Evolutionary conservation across 306 rosid species (phyloP), one percentile per base, ranked within the genome.

Genomic region (Fagus crenata): DNA sequence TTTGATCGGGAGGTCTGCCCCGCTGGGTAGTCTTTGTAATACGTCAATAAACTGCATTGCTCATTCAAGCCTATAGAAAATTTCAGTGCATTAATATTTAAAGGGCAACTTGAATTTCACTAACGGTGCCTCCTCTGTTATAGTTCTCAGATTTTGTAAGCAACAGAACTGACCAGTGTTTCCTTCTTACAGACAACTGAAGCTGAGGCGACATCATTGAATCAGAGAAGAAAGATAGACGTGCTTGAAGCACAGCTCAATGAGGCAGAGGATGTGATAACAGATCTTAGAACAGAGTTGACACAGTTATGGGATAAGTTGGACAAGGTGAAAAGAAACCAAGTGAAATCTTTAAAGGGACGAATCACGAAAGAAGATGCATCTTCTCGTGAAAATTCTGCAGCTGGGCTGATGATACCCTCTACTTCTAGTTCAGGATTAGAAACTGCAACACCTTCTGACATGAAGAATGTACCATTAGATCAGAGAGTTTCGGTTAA

Each of bases 231-330:
- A 74, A 86, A 80, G 78, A 84, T 89, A 43, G 88, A 85, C 22
- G 96, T 86, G 85, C 91, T 93, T 78, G 94, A 93, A 81, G 87
- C 92, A 0, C 91, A 88, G 76, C 85, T 93, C 59, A 81, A 86
- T 31, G 92, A 89, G 81, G 96, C 96, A 13, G 97, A 93, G 88
- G 91, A 86, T 67, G 81, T 90, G 49, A 82, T 93, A 73, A 88
- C 85, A 49, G 92, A 89, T 81, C 90, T 93, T 78, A 83, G 97
- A 84, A 81, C 64, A 22, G 92, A 90, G 77, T 74, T 93, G 87
- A 83, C 77, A 76, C 82, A 77, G 60, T 85, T 79, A 13, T 77
- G 74, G 77, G 71, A 22, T 41, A 74, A 80, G 75, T 81, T 90
- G 69, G 89, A 87, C 79, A 89, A 76, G 87, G 78, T 58, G 77